A percentile compares a stretch with the other conserved stretches of the same genome.
Evolutionary conservation across 139 green algal genomes (phyloP).

Genomic region (Closterium sp.): DNA sequence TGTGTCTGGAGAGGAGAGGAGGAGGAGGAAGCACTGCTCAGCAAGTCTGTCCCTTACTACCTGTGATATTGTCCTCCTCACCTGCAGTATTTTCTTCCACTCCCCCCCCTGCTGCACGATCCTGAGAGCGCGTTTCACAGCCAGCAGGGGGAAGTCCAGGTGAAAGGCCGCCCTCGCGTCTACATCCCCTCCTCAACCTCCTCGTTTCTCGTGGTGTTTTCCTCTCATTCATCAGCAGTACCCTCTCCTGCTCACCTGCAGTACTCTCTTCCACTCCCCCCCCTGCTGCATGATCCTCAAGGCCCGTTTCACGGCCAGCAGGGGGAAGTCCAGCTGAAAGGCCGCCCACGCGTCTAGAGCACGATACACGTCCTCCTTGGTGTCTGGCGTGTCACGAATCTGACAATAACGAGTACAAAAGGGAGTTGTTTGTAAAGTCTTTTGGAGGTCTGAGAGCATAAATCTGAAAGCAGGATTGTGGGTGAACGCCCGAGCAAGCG

Average conservation of each 20-base stretch:
- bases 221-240: too few relatives aligned
- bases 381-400: not conserved
- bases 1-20: too few relatives aligned
- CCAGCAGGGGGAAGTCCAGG: conserved; percentile 31
- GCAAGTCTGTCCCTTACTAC: too few relatives aligned
- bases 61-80: not conserved
- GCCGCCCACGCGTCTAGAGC: conserved; percentile 19
- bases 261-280: conserved; percentile 1
- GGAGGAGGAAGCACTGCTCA: too few relatives aligned
- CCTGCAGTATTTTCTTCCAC: conserved; percentile 19
- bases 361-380: conserved; percentile 28
- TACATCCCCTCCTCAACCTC: conserved; percentile 13
- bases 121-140: conserved; percentile 4
- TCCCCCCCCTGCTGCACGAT: conserved; percentile 10
- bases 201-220: too few relatives aligned
- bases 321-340: conserved; percentile 27
- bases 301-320: conserved; percentile 17
- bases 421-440: too few relatives aligned
- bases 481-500: too few relatives aligned
- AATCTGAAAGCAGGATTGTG: too few relatives aligned
- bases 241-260: not conserved
- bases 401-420: not conserved
- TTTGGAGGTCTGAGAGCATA: too few relatives aligned
- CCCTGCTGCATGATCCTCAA: conserved; percentile 12
- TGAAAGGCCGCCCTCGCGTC: conserved; percentile 16